Evolutionary conservation across 192 early-diverging fungal genomes (phyloP), one percentile per base, ranked within the genome.

Genomic region (Radiomyces spectabilis): DNA sequence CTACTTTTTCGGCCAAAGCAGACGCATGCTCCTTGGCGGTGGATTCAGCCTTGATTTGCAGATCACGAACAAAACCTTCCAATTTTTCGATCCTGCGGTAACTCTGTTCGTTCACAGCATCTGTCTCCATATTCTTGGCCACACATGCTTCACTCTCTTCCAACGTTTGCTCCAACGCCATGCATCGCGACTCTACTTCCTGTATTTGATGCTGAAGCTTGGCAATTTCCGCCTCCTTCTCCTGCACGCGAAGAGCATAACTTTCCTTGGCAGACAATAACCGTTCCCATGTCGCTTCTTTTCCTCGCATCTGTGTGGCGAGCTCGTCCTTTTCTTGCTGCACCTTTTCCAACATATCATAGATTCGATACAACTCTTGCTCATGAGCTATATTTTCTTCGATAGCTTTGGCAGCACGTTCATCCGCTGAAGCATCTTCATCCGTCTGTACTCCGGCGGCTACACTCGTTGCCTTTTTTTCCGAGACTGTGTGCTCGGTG

Each of bases 231-330:
- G 31, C 16, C 30, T 53, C 37, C 8, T 55, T 55, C 15, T 62
- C 60, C 15, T 62, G 45, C 0, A 62, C 52, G 19, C 47, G 51
- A 0, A 62, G 33, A 0, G 42, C 26, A 1, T 53, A 27, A 12
- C 52, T 55, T 41, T 62, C 60, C 18, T 62, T 62, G 12, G 51
- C 43, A 2, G 60, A 49, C 9, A 62, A 42, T 0, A 62, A 45
- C 3, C 60, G 34, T 13, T 62, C 60, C 42, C 42, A 62, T 12
- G 60, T 52, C 1, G 41, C 44, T 9, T 62, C 60, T 24, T 62
- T 62, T 3, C 22, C n/a, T 6, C 46, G 34, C 51, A 62, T 55
- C 16, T 62, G 51, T 3, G 8, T n/a, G 0, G 15, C 12, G 2
- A 62, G 34, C 1, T 12, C 0, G 0, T 38, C 37, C n/a, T 47